These are phyloP conservation scores for Leishmania lainsoni DNA, from an alignment of 208 protist species.

Conservation along the genomic window DNA sequence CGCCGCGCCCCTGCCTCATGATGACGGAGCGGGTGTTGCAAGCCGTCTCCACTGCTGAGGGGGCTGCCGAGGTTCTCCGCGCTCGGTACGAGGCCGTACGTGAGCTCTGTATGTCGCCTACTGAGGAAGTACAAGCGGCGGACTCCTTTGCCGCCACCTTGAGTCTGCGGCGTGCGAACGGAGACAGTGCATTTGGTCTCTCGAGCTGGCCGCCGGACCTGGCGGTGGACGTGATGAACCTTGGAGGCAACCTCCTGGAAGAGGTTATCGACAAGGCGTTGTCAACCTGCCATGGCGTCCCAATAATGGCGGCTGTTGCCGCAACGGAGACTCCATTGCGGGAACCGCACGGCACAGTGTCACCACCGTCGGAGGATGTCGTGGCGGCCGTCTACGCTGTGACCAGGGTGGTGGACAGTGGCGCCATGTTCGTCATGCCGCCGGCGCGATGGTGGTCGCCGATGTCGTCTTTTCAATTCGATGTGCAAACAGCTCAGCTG, in stretches of 20 bases:
- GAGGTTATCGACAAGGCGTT: conserved; percentile 6
- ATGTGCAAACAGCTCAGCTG: conserved; percentile 19
- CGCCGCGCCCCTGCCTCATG: background rate
- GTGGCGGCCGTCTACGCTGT: conserved; percentile 22
- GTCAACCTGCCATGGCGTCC: background rate
- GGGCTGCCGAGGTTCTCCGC: background rate
- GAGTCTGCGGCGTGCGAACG: background rate
- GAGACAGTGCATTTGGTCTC: background rate
- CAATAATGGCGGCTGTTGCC: conserved; percentile 17
- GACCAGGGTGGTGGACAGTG: conserved; percentile 16
- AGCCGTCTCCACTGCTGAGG: background rate
- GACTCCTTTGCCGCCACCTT: background rate
- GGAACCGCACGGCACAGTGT: background rate
- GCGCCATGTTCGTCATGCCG: conserved; percentile 16
- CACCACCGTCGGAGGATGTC: background rate
- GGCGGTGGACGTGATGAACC: background rate
- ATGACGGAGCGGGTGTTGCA: conserved; percentile 7
- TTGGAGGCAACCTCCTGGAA: conserved; percentile 8
- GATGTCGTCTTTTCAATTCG: conserved; percentile 26
- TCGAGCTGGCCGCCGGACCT: background rate
- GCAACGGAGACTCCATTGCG: background rate
- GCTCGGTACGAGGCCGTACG: conserved; percentile 11
- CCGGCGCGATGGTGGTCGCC: conserved; percentile 12
- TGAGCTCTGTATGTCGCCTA: background rate
- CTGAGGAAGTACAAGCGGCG: background rate